Base-by-base conservation (phyloP, 2,329 filamentous ascomycete species). In the Ascochyta pisi region DNA sequence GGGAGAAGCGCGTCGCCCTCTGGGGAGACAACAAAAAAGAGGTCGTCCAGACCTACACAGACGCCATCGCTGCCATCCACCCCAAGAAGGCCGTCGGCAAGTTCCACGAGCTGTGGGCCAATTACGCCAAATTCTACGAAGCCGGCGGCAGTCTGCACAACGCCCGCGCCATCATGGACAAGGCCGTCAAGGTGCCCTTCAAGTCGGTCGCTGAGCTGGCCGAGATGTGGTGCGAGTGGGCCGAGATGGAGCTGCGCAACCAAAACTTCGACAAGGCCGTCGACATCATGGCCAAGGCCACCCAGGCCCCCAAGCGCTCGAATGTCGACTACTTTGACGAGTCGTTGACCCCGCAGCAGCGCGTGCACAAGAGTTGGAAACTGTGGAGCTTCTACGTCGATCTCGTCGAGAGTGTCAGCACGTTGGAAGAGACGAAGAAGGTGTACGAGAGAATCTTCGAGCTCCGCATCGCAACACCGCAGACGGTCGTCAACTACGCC, bases 281-380 rank as follows among this genome's bases (percentile, higher is more conserved):
- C 60, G 89, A 89, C 58, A 94, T 99, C 73, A 97, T 99, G 93
- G 91, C 91, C 37, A 98, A 96, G 76, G 95, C 95, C 16, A 94
- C 95, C 5, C 93, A 96, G 75, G 91, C 95, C n/a, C 93, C 95
- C 0, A 98, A 98, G 77, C 83, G 92, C 63, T 97, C 94, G n/a
- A 96, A 88, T 2, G 92, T 99, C n/a, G 95, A 99, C 79, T 99
- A 98, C 74, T 99, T 98, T 70, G 95, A 99, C 73, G 96, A 99
- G 73, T 92, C 86, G 0, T 81, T 99, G 6, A 92, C 92, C 1
- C 94, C 95, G 4, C 95, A 99, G 74, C 95, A 98, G 79, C 86
- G 96, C 60, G 91, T 99, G 3, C 95, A 99, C 80, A 99, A 99
- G 82, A 96, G 92, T 73, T 99, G 95, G 95, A 99, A 98, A 76